Base-by-base conservation (phyloP, 192 early-diverging fungal genomes). In the Umbelopsis sp. region DNA sequence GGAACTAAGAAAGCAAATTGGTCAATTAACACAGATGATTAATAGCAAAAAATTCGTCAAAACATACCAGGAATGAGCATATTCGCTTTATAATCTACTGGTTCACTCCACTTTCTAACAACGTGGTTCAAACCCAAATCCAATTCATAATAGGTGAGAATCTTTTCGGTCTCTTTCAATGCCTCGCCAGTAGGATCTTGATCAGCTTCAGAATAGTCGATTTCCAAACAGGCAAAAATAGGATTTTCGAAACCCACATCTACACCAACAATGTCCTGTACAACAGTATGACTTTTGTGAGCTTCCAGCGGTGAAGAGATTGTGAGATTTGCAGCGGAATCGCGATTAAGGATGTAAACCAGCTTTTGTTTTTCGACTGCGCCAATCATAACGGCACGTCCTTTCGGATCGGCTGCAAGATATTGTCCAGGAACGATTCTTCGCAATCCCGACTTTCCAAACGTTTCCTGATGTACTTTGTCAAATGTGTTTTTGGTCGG, bases 171-270 rank as follows among this genome's bases (percentile, higher is more conserved):
- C 30, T 88, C 84, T 51, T 84, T 81, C 74, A 88, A 85, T 12
- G 88, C 90, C 68, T 91, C 89, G 8, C 88, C 91, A 11, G 87
- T 82, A 18, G 89, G 84, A 78, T 92, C 92, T 48, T 88, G 79
- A 75, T 95, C 95, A 6, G 88, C 88, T 47, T 94, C 97, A 21
- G 85, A 82, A 72, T 94, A 95, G 77, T 90, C 91, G 1, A 89
- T 84, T 76, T 99, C 98, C 48, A 99, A 76, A 53, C 91, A 90
- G 1, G 97, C 98, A 85, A 99, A 99, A 46, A 97, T 85, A 11
- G 98, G 98, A 78, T 98, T 99, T 70, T 99, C 98, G 71, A 93
- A 99, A 0, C 96, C 98, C 25, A 99, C 97, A 79, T 99, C 98
- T 12, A 98, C 88, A 27, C 92, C 97, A 22, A 93, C 91, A 66